A percentile compares a stretch with the other conserved stretches of the same genome.
Evolutionary conservation across 495 filamentous ascomycete species (phyloP).

Genomic region (Pseudoneurospora amorphoporcata): DNA sequence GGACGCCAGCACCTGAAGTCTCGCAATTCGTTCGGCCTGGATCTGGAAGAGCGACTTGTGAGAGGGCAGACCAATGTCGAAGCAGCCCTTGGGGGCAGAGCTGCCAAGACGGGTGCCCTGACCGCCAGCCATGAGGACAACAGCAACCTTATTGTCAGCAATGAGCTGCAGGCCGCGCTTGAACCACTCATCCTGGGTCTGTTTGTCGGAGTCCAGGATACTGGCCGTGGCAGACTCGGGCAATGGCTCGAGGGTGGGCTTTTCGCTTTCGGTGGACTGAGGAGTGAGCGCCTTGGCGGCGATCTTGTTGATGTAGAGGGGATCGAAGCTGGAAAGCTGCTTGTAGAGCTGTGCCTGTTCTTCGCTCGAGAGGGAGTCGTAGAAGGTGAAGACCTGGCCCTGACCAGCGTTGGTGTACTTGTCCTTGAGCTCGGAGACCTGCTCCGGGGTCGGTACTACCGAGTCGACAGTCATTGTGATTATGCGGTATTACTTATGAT

Average conservation of each 20-base stretch:
- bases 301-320: constrained; percentile 72
- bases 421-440: constrained; percentile 62
- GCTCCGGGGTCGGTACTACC: constrained; percentile 48
- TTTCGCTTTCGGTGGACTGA: constrained; percentile 34
- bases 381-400: constrained; percentile 87
- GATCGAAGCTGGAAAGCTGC: constrained; percentile 74
- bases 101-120: constrained; percentile 93
- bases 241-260: constrained; percentile 70
- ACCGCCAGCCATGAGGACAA: constrained; percentile 94
- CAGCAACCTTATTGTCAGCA: constrained; percentile 79
- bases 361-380: constrained; percentile 57
- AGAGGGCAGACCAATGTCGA: constrained; percentile 86
- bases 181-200: constrained; percentile 79
- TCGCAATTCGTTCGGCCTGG: constrained; percentile 85
- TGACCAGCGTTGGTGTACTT: constrained; percentile 74
- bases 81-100: constrained; percentile 93
- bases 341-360: constrained; percentile 74
- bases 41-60: constrained; percentile 94
- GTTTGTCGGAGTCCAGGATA: constrained; percentile 76
- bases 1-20: constrained; percentile 79
- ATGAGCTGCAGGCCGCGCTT: constrained; percentile 75
- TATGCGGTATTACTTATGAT: background rate
- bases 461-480: background rate
- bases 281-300: constrained; percentile 73
- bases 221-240: constrained; percentile 83